phyloP scores from a whole-genome alignment of 768 basidiomycete genomes.

The Psilocybe sp. region DNA sequence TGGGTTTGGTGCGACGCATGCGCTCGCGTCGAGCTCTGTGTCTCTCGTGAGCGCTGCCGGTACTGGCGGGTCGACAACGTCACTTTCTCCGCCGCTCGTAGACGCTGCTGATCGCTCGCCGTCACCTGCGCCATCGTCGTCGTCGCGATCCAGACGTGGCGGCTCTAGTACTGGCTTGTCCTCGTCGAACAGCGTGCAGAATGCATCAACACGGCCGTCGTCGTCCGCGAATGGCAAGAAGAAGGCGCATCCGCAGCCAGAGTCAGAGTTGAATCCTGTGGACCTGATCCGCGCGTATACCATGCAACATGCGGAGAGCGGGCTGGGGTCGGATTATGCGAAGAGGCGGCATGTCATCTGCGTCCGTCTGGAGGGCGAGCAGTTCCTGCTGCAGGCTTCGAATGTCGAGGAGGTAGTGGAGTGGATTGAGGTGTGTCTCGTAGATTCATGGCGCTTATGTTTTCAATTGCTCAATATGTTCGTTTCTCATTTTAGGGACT shows the following conservation, averaged over 20 bases:
- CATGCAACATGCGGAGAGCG: conserved; percentile 89
- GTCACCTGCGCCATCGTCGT: conserved; percentile 2
- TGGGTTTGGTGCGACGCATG: no score
- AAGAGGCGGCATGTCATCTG: conserved; percentile 95
- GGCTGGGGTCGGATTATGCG: conserved; percentile 90
- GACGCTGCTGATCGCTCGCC: not conserved
- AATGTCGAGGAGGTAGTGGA: conserved; percentile 84
- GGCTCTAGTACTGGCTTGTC: no score
- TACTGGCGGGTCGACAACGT: no score
- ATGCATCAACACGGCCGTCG: no score
- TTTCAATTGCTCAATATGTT: not conserved
- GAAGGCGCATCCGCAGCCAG: conserved; percentile 13
- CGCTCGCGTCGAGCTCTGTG: no score
- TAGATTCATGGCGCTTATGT: not conserved
- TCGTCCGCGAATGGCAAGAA: conserved; percentile 12
- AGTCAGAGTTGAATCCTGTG: conserved; percentile 39
- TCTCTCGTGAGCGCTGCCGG: no score
- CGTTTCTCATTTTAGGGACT: conserved; percentile 50
- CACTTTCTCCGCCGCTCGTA: not conserved
- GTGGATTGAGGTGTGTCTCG: conserved; percentile 84
- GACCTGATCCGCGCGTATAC: conserved; percentile 73
- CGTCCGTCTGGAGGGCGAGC: conserved; percentile 90
- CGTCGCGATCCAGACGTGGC: no score
- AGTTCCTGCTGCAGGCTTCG: conserved; percentile 89
- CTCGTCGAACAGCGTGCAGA: no score